Evolutionary conservation across 768 basidiomycete genomes (phyloP).

Genomic region (Cystofilobasidium ferigula): DNA sequence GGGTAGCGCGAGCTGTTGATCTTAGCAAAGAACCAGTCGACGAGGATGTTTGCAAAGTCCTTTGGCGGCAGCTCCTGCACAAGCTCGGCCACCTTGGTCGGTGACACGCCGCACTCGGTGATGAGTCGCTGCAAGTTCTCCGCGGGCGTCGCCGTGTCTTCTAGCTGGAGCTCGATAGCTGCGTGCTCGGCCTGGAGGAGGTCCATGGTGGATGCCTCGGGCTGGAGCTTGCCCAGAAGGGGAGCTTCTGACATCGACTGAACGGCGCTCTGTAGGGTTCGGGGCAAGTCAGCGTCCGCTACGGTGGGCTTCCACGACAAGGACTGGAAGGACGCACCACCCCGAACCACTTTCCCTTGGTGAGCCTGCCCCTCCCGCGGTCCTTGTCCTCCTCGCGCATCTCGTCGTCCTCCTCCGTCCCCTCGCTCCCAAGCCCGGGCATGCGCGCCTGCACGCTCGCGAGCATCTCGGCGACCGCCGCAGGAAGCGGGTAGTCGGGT

Average conservation of each 20-base stretch:
- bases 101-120: slow-evolving; percentile 82
- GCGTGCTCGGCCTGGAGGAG: slow-evolving; percentile 24
- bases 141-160: slow-evolving; percentile 21
- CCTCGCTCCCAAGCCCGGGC: slow-evolving; percentile 12
- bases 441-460: background rate
- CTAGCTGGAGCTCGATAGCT: slow-evolving; percentile 24
- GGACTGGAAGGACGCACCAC: slow-evolving; percentile 14
- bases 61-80: slow-evolving; percentile 76
- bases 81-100: slow-evolving; percentile 80
- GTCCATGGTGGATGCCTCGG: slow-evolving; percentile 11
- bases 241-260: slow-evolving; percentile 26
- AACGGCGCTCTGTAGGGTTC: slow-evolving; percentile 20
- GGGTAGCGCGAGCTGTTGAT: slow-evolving; percentile 94
- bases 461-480: background rate
- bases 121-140: slow-evolving; percentile 53
- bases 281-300: background rate
- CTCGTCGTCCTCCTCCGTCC: slow-evolving; percentile 21
- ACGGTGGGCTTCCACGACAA: background rate
- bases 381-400: slow-evolving; percentile 23
- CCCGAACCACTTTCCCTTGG: slow-evolving; percentile 27
- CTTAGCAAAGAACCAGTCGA: slow-evolving; percentile 29
- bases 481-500: slow-evolving; percentile 13
- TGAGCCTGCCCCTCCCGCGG: slow-evolving; percentile 20
- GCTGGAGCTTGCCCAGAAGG: slow-evolving; percentile 17
- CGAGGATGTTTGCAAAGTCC: slow-evolving; percentile 53